These are phyloP conservation scores for Pyrrhoderma noxium DNA, from an alignment of 1,284 basidiomycete species.

Conservation along the genomic window DNA sequence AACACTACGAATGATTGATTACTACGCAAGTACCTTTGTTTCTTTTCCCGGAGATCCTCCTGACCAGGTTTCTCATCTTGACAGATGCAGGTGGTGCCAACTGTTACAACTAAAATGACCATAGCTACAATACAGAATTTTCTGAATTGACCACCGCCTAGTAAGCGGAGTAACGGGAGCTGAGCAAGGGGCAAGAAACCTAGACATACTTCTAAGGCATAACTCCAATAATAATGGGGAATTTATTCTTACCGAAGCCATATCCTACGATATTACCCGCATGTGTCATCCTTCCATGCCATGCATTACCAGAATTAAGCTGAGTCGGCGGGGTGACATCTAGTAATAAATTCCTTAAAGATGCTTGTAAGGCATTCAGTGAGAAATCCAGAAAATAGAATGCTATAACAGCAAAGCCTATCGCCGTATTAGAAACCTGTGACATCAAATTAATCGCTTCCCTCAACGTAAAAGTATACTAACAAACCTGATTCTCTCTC, in stretches of 20 bases:
- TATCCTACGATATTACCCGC: slow-evolving; percentile 93
- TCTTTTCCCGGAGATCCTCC: slow-evolving; percentile 28
- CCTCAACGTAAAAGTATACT: neutral
- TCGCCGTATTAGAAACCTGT: slow-evolving; percentile 66
- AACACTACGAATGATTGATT: slow-evolving; percentile 13
- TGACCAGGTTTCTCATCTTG: slow-evolving; percentile 71
- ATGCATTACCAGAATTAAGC: slow-evolving; percentile 91
- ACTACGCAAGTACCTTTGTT: slow-evolving; percentile 26
- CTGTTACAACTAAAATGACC: slow-evolving; percentile 70
- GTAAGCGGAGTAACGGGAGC: slow-evolving; percentile 64
- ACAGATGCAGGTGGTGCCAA: slow-evolving; percentile 80
- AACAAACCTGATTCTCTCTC: slow-evolving; percentile 49
- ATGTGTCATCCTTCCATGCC: slow-evolving; percentile 94
- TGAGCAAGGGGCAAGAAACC: slow-evolving; percentile 81
- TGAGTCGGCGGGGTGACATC: slow-evolving; percentile 85
- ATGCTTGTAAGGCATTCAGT: slow-evolving; percentile 91
- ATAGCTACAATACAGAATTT: slow-evolving; percentile 90
- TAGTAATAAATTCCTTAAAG: slow-evolving; percentile 83
- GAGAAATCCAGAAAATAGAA: slow-evolving; percentile 96
- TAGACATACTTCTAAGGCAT: slow-evolving; percentile 24
- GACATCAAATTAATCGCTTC: slow-evolving; percentile 1
- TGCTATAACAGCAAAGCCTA: slow-evolving; percentile 80
- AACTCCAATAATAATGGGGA: neutral
- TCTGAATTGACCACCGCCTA: slow-evolving; percentile 94
- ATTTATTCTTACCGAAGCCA: slow-evolving; percentile 64